Conservation (phyloP, 805 yeast genomes). For the Cephaloascus albidus region DNA sequence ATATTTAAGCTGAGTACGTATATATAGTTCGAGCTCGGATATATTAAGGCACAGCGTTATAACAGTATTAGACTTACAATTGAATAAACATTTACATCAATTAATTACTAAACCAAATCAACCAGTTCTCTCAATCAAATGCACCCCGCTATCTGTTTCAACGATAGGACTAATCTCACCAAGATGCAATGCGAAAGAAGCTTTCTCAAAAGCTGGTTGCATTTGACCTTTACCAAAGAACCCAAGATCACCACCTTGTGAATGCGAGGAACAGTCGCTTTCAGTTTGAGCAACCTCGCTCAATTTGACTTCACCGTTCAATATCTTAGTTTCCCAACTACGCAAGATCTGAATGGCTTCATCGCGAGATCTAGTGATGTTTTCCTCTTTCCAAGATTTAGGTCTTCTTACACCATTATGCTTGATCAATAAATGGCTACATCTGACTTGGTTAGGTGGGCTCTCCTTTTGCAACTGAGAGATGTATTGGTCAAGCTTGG, state of each 20-base stretch:
- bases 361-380: slow-evolving; percentile 71
- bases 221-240: slow-evolving; percentile 81
- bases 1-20: too few species aligned
- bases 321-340: slow-evolving; percentile 46
- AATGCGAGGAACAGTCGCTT: slow-evolving; percentile 82
- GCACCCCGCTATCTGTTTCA: slow-evolving; percentile 88
- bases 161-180: slow-evolving; percentile 80
- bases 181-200: slow-evolving; percentile 70
- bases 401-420: slow-evolving; percentile 84
- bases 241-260: slow-evolving; percentile 89
- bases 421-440: slow-evolving; percentile 75
- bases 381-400: slow-evolving; percentile 77
- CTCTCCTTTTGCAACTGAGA: slow-evolving; percentile 23
- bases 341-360: slow-evolving; percentile 66
- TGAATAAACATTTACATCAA: too few species aligned
- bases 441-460: slow-evolving; percentile 64
- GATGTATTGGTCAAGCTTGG: slow-evolving; percentile 47
- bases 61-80: too few species aligned
- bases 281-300: slow-evolving; percentile 71
- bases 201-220: slow-evolving; percentile 93
- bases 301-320: slow-evolving; percentile 56
- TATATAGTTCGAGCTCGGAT: too few species aligned
- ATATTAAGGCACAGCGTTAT: too few species aligned
- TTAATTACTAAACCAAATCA: too few species aligned
- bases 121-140: slow-evolving; percentile 78